These are phyloP conservation scores for Heliamphora exappendiculata DNA, from an alignment of 148 eudicot genomes.

Conservation along the genomic window DNA sequence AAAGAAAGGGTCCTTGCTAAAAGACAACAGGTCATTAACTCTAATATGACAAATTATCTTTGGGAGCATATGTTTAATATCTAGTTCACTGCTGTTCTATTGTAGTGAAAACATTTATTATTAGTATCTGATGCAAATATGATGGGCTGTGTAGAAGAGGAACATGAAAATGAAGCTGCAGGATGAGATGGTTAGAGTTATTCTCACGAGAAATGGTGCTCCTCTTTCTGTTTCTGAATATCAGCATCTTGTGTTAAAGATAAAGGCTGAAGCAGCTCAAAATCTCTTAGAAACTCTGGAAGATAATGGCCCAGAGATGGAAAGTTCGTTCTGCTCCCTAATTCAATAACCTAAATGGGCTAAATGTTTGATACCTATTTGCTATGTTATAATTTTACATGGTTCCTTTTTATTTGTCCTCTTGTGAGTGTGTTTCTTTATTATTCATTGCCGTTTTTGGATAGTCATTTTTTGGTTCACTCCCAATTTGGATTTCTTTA, in stretches of 20 bases:
- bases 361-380: neutral
- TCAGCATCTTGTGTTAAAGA: conserved; percentile 13
- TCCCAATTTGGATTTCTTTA: neutral
- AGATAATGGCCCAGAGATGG: neutral
- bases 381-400: neutral
- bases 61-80: neutral
- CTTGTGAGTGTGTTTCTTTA: neutral
- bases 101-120: no score
- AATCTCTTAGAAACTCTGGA: conserved; percentile 7
- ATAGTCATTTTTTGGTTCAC: neutral
- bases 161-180: conserved; percentile 14
- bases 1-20: conserved; percentile 5
- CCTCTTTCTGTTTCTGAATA: conserved; percentile 20
- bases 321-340: conserved; percentile 9
- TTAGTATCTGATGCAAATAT: neutral
- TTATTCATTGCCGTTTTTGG: neutral
- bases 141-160: conserved; percentile 11
- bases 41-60: neutral
- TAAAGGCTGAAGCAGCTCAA: conserved; percentile 20
- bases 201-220: conserved; percentile 9
- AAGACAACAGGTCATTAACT: conserved; percentile 14
- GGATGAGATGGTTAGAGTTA: conserved; percentile 21
- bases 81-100: no score
- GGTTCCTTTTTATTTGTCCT: neutral
- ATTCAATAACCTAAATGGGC: neutral